Conservation (phyloP, 331 rosid species). For the Rhamnella rubrinervis region DNA sequence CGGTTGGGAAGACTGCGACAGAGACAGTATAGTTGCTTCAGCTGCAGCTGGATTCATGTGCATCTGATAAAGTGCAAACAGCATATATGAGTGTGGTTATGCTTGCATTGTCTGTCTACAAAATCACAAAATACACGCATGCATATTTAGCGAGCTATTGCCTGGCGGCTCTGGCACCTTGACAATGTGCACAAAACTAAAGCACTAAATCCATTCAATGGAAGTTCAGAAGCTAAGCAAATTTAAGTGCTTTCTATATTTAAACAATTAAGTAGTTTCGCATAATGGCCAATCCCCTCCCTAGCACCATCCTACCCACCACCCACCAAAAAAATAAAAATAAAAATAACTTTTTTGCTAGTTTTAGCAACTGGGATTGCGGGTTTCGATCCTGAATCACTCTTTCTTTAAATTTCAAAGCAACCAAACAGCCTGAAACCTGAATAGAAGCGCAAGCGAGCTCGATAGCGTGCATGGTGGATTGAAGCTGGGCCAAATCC, state of each 20-base stretch:
- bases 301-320: no score
- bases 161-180: no score
- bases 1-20: constrained; percentile 79
- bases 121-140: background rate
- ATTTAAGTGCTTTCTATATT: background rate
- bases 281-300: no score
- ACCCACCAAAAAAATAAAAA: no score
- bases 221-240: no score
- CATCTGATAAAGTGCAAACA: constrained; percentile 47
- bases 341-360: background rate
- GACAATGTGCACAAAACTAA: no score
- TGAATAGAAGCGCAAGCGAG: constrained; percentile 82
- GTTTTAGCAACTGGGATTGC: background rate
- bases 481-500: constrained; percentile 64
- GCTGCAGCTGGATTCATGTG: constrained; percentile 72
- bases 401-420: background rate
- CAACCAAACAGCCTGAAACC: constrained; percentile 39
- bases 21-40: constrained; percentile 70
- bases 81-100: constrained; percentile 4
- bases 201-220: no score
- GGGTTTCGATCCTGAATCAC: background rate
- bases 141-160: no score
- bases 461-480: constrained; percentile 88
- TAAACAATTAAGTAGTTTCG: no score
- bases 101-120: background rate